Percentiles rank a stretch among this genome's conserved stretches.
Evolutionary conservation across 2,329 filamentous ascomycete species (phyloP).

Genomic region (Juglanconis juglandina): DNA sequence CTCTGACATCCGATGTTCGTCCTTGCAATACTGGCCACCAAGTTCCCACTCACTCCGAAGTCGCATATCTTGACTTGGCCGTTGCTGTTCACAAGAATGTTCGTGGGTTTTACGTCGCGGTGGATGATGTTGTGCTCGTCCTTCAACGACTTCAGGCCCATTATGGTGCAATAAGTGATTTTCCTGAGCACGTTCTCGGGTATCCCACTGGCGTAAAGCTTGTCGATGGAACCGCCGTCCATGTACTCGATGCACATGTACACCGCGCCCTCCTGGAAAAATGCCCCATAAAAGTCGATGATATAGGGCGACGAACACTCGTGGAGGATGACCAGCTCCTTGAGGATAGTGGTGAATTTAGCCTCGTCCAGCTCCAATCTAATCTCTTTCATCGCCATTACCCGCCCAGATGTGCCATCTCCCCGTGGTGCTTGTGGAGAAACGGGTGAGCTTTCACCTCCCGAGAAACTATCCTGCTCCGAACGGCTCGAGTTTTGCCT

Average conservation of each 20-base stretch:
- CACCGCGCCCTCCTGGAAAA: constrained; percentile 97
- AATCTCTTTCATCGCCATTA: constrained; percentile 99
- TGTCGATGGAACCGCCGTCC: constrained; percentile 97
- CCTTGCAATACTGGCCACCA: constrained; percentile 95
- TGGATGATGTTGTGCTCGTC: constrained; percentile 99
- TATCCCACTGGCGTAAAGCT: constrained; percentile 85
- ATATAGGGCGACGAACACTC: constrained; percentile 94
- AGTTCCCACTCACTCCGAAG: constrained; percentile 93
- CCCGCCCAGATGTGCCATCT: constrained; percentile 61
- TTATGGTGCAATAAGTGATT: constrained; percentile 83
- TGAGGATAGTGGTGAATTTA: constrained; percentile 95
- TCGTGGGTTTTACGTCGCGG: constrained; percentile 97
- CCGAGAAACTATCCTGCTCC: constrained; percentile 29
- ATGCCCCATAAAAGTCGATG: constrained; percentile 97
- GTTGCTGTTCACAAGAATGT: constrained; percentile 84
- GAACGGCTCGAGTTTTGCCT: constrained; percentile 35
- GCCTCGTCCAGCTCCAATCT: constrained; percentile 91
- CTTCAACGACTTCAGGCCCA: constrained; percentile 89
- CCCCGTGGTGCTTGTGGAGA: constrained; percentile 22
- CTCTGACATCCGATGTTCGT: constrained; percentile 99
- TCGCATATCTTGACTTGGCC: constrained; percentile 98
- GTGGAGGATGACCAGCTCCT: constrained; percentile 94
- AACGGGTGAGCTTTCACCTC: constrained; percentile 27
- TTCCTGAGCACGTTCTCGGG: constrained; percentile 85
- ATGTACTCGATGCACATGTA: constrained; percentile 99